phyloP scores from a whole-genome alignment of 495 filamentous ascomycete species.

The Wilcoxina mikolae region DNA sequence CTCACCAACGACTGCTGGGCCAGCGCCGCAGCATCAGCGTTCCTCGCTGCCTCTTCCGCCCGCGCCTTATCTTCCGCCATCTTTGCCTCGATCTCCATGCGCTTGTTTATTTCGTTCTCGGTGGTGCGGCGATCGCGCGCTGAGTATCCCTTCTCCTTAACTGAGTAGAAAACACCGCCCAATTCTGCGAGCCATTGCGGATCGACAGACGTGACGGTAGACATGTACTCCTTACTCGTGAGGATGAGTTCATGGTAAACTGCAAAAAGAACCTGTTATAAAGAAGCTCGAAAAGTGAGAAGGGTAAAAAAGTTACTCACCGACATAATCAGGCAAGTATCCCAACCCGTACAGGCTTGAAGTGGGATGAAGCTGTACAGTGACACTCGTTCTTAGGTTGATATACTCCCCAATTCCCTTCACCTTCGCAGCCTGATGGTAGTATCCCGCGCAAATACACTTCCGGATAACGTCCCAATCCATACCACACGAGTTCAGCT shows the following conservation, averaged over 20 bases:
- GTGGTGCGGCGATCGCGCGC: slow-evolving; percentile 75
- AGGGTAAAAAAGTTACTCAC: slow-evolving; percentile 11
- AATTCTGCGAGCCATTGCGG: slow-evolving; percentile 97
- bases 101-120: slow-evolving; percentile 85
- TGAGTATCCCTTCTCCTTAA: slow-evolving; percentile 96
- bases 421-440: slow-evolving; percentile 93
- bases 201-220: slow-evolving; percentile 88
- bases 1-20: slow-evolving; percentile 31
- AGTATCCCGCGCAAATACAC: slow-evolving; percentile 95
- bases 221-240: slow-evolving; percentile 97
- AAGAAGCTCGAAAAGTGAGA: not conserved
- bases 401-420: slow-evolving; percentile 96
- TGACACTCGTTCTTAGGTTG: slow-evolving; percentile 87
- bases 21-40: slow-evolving; percentile 6
- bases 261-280: slow-evolving; percentile 1
- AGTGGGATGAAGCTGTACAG: slow-evolving; percentile 85
- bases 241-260: slow-evolving; percentile 97
- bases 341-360: slow-evolving; percentile 83
- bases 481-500: slow-evolving; percentile 73
- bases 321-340: slow-evolving; percentile 85
- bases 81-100: slow-evolving; percentile 88
- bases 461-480: slow-evolving; percentile 94
- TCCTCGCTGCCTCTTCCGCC: slow-evolving; percentile 45
- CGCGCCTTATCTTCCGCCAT: slow-evolving; percentile 78
- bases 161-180: slow-evolving; percentile 94